Base-by-base conservation (phyloP, 2,329 filamentous ascomycete species). In the Fusarium goolgardi region DNA sequence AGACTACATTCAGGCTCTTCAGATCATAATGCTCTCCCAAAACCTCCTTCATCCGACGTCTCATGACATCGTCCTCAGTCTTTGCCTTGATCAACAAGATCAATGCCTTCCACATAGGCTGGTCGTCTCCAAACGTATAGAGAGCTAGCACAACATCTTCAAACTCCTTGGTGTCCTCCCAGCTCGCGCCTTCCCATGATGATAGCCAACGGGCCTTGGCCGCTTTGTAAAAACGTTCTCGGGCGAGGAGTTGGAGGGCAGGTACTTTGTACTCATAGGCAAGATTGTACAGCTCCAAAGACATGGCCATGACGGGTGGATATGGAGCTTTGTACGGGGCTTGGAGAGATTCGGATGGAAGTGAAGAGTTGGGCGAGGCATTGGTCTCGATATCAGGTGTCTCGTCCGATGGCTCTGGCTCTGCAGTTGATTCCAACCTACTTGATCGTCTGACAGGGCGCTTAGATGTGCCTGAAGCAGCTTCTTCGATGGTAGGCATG, bases 251-350 rank as follows among this genome's bases (percentile, higher is more conserved):
- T 58, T 72, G 71, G 1, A 81, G 76, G 0, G 75, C 62, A 2
- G 73, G 68, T 3, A 80, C 74, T 15, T 76, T 67, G 61, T 76
- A 81, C 52, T 77, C 78, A 49, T 78, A 74, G 0, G 79, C 80
- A 50, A 79, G 75, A 37, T 75, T 54, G 71, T 78, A 81, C 21
- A 79, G 59, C 0, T 67, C 63, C 8, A 76, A 47, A 2, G 70
- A 71, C 12, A 67, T 44, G 16, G 67, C 51, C 10, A 76, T 63
- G 1, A 60, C 54, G 1, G 10, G 11, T 4, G 7, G 49, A 7
- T 16, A 20, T 16, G 25, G 7, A 16, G 10, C 15, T 41, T n/a
- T 5, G n/a, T 43, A 6, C 11, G 20, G 13, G 18, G 5, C 18
- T 34, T 37, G 11, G 29, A 9, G 34, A 5, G 8, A 10, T 18